Evolutionary conservation across 2,329 filamentous ascomycete genomes (phyloP).

Genomic region (Pestalotiopsis sp.): DNA sequence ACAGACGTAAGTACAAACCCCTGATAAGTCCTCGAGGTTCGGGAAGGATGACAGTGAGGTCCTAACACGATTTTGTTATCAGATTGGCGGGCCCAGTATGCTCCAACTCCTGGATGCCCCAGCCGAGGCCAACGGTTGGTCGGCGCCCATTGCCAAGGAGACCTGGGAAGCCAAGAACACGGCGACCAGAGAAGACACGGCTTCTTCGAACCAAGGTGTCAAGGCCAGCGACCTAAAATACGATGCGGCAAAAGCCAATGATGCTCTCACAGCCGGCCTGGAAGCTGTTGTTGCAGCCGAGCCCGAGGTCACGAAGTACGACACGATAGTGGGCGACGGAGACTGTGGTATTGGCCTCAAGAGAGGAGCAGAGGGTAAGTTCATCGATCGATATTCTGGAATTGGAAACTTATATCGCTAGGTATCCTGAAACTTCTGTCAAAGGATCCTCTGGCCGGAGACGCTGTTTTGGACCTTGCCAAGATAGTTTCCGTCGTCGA

Average conservation of each 20-base stretch:
- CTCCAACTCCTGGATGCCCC: slow-evolving; percentile 71
- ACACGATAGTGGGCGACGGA: slow-evolving; percentile 86
- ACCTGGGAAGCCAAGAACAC: slow-evolving; percentile 64
- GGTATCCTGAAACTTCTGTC: slow-evolving; percentile 52
- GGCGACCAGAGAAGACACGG: slow-evolving; percentile 44
- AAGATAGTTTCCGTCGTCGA: slow-evolving; percentile 57
- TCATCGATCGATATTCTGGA: slow-evolving; percentile 7
- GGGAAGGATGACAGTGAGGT: too few relatives aligned
- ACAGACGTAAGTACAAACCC: slow-evolving; percentile 38
- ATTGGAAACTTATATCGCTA: too few relatives aligned
- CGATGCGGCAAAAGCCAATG: slow-evolving; percentile 51
- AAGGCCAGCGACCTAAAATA: slow-evolving; percentile 52
- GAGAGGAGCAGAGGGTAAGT: slow-evolving; percentile 74
- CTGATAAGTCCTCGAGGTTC: too few relatives aligned
- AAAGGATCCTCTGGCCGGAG: slow-evolving; percentile 47
- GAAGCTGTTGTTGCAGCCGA: slow-evolving; percentile 66
- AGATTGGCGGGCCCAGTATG: slow-evolving; percentile 60
- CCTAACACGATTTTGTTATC: not conserved
- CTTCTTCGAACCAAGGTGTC: slow-evolving; percentile 29
- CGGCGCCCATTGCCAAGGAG: slow-evolving; percentile 60
- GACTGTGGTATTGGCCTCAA: slow-evolving; percentile 88
- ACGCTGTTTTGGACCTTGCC: slow-evolving; percentile 54
- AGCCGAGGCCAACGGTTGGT: slow-evolving; percentile 71
- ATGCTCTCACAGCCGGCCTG: slow-evolving; percentile 58
- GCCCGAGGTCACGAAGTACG: slow-evolving; percentile 71